These are phyloP conservation scores for Noccaea bulbosa DNA, from an alignment of 345 rosid genomes.

Conservation along the genomic window DNA sequence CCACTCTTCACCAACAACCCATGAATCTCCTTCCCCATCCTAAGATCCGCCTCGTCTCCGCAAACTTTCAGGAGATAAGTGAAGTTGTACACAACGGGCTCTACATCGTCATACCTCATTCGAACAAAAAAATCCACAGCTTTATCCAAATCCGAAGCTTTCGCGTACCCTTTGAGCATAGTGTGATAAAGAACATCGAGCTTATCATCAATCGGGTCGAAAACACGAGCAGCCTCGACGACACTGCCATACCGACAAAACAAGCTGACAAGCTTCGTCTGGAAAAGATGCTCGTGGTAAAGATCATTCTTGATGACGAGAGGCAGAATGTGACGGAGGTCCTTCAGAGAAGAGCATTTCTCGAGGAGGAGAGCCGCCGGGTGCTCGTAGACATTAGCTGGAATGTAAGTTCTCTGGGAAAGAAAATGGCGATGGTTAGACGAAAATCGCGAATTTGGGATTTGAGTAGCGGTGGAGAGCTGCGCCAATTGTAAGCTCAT, in stretches of 20 bases:
- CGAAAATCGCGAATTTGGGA: constrained; percentile 3
- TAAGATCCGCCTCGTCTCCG: constrained; percentile 57
- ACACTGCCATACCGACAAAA: constrained; percentile 71
- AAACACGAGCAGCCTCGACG: constrained; percentile 70
- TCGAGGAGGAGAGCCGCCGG: constrained; percentile 80
- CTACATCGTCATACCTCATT: constrained; percentile 58
- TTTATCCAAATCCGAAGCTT: constrained; percentile 49
- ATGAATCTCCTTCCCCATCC: constrained; percentile 25
- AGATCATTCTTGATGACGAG: constrained; percentile 69
- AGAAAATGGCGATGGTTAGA: constrained; percentile 47
- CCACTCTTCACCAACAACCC: too few relatives aligned
- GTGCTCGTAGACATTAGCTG: constrained; percentile 71
- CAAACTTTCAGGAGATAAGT: constrained; percentile 69
- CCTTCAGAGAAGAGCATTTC: constrained; percentile 57
- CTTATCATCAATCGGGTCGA: constrained; percentile 62
- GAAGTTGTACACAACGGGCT: constrained; percentile 65
- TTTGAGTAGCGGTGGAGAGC: constrained; percentile 7
- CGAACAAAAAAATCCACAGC: constrained; percentile 56
- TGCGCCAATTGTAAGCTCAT: constrained; percentile 39
- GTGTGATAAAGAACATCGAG: constrained; percentile 74
- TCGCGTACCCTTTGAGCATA: constrained; percentile 58
- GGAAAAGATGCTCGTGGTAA: constrained; percentile 59
- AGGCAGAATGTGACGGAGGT: constrained; percentile 69
- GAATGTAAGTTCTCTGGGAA: constrained; percentile 62
- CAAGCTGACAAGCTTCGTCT: constrained; percentile 81